Evolutionary conservation across 176 grass and related monocot genomes (phyloP).

Genomic region (Bothriochloa decipiens): DNA sequence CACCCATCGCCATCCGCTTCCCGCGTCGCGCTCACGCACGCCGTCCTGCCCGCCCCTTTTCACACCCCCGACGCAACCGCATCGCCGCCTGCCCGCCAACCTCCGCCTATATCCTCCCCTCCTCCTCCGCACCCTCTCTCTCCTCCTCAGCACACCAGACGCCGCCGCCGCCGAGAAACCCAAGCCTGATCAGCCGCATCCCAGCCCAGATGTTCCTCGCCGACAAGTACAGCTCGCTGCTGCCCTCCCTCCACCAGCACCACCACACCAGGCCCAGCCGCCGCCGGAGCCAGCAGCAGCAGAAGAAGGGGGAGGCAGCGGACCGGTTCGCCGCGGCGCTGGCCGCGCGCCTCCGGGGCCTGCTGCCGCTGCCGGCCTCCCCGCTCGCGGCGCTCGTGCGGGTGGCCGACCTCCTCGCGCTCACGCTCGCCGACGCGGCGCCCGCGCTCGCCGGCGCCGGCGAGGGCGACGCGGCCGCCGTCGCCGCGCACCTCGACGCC

Average conservation of each 20-base stretch:
- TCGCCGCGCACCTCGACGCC: constrained; percentile 51
- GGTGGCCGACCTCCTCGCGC: constrained; percentile 56
- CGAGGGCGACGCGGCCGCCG: constrained; percentile 28
- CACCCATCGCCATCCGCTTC: constrained; percentile 10
- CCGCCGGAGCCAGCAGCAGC: neutral
- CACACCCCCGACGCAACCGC: constrained; percentile 37
- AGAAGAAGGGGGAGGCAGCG: neutral
- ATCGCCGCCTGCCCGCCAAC: neutral
- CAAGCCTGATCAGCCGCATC: neutral
- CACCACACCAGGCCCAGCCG: neutral
- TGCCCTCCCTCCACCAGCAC: constrained; percentile 26
- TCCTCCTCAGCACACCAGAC: neutral
- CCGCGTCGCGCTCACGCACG: neutral
- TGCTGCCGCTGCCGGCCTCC: constrained; percentile 44
- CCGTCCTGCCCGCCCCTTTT: constrained; percentile 2
- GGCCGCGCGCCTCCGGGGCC: constrained; percentile 41
- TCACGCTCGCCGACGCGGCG: constrained; percentile 42
- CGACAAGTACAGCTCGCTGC: constrained; percentile 55
- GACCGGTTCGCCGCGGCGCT: constrained; percentile 45
- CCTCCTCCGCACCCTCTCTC: neutral
- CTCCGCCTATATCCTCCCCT: constrained; percentile 17
- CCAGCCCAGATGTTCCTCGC: constrained; percentile 65
- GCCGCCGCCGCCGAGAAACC: constrained; percentile 2
- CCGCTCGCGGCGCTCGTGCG: constrained; percentile 48
- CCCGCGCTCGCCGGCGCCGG: constrained; percentile 18